phyloP scores from a whole-genome alignment of 2,329 filamentous ascomycete genomes.

The Clonostachys sp. region DNA sequence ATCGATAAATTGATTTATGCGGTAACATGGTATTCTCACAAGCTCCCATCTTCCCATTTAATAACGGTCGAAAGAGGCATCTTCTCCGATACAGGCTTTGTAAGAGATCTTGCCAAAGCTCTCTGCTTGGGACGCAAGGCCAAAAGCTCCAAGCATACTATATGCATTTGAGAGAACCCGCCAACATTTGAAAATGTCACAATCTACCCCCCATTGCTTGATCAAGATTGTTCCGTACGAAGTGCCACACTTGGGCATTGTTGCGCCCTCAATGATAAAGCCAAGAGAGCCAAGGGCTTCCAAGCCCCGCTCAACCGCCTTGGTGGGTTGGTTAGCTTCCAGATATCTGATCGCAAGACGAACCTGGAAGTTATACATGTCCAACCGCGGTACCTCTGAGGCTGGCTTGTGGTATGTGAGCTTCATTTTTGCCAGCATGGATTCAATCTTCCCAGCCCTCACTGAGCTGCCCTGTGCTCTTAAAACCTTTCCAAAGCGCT shows the following conservation, averaged over 20 bases:
- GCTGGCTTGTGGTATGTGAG: background rate
- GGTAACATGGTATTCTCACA: no score
- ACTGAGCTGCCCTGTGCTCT: no score
- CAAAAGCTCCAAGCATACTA: background rate
- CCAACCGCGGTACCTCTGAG: background rate
- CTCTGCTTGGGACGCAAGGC: background rate
- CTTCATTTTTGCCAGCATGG: background rate
- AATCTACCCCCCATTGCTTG: background rate
- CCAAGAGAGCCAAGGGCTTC: background rate
- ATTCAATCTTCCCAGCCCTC: background rate
- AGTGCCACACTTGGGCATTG: background rate
- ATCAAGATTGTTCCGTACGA: background rate
- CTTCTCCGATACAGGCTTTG: background rate
- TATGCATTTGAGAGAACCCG: background rate
- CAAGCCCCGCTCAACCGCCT: background rate
- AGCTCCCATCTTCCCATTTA: no score
- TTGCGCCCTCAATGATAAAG: background rate
- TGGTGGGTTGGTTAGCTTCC: background rate
- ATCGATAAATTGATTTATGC: no score
- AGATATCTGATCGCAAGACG: background rate
- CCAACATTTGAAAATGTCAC: background rate
- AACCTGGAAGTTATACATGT: background rate
- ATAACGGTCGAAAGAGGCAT: background rate
- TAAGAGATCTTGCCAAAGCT: background rate
- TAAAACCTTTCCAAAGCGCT: background rate